Percentiles rank a stretch among this genome's conserved stretches.
Evolutionary conservation across 2,329 filamentous ascomycete genomes (phyloP).

Genomic region (Sclerotinia subarctica): DNA sequence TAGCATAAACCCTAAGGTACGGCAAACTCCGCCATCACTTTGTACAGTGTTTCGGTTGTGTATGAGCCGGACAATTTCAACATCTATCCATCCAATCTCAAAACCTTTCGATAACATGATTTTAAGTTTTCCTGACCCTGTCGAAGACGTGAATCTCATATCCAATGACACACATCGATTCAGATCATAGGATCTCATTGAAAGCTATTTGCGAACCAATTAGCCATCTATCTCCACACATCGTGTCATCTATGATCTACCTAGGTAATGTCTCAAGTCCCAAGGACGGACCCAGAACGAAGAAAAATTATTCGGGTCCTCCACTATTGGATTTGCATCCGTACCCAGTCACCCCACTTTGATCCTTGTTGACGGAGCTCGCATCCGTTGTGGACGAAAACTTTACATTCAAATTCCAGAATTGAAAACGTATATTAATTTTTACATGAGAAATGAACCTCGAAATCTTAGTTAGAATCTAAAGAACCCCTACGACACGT

Average conservation of each 20-base stretch:
- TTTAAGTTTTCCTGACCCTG: no score
- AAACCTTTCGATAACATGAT: neutral
- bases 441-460: neutral
- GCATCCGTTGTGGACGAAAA: neutral
- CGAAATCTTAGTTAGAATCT: neutral
- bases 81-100: neutral
- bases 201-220: neutral
- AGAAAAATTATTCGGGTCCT: neutral
- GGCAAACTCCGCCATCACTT: neutral
- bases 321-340: neutral
- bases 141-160: neutral
- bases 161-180: neutral
- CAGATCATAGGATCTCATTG: neutral
- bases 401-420: neutral
- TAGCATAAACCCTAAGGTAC: neutral
- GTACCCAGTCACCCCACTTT: neutral
- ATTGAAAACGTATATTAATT: neutral
- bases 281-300: neutral
- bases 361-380: neutral
- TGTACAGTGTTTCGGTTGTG: no score
- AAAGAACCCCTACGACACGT: neutral
- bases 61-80: neutral
- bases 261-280: neutral
- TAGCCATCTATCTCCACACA: neutral
- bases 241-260: neutral